Percentiles rank a stretch among this genome's conserved stretches.
Conservation (phyloP, 2,329 filamentous ascomycete species). For the Talaromyces sp. region DNA sequence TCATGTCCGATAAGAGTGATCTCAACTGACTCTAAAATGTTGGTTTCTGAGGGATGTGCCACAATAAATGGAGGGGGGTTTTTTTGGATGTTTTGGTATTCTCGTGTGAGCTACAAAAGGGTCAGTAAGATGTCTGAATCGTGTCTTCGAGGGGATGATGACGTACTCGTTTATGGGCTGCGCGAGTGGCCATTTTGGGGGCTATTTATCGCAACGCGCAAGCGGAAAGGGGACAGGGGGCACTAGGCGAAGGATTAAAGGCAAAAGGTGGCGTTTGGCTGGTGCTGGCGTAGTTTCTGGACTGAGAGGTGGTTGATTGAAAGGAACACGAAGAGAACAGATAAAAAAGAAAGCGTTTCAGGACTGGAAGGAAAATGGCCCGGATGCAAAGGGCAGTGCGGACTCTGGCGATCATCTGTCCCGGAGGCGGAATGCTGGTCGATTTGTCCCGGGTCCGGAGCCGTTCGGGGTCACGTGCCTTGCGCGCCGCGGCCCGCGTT, state of each 20-base stretch:
- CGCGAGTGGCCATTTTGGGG: slow-evolving; percentile 62
- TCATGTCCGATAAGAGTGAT: neutral
- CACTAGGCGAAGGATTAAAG: neutral
- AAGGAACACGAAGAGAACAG: neutral
- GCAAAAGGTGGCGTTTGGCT: neutral
- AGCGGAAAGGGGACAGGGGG: neutral
- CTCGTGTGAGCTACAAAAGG: slow-evolving; percentile 50
- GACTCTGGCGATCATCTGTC: neutral
- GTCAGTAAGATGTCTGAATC: neutral
- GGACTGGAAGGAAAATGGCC: neutral
- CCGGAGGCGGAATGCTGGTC: neutral
- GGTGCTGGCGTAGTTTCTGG: neutral
- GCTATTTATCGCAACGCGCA: neutral
- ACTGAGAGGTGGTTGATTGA: neutral
- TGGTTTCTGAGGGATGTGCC: slow-evolving; percentile 83
- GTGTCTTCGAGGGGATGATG: slow-evolving; percentile 2
- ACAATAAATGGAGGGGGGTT: slow-evolving; percentile 86
- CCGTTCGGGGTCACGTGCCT: neutral
- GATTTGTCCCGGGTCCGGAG: neutral
- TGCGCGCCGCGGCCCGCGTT: neutral
- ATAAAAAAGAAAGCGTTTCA: neutral
- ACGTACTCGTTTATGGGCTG: slow-evolving; percentile 66
- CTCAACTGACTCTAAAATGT: slow-evolving; percentile 75
- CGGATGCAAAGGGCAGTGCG: neutral
- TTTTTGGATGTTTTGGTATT: slow-evolving; percentile 61